phyloP scores from a whole-genome alignment of 495 filamentous ascomycete genomes.

The Podospora pseudopauciseta region DNA sequence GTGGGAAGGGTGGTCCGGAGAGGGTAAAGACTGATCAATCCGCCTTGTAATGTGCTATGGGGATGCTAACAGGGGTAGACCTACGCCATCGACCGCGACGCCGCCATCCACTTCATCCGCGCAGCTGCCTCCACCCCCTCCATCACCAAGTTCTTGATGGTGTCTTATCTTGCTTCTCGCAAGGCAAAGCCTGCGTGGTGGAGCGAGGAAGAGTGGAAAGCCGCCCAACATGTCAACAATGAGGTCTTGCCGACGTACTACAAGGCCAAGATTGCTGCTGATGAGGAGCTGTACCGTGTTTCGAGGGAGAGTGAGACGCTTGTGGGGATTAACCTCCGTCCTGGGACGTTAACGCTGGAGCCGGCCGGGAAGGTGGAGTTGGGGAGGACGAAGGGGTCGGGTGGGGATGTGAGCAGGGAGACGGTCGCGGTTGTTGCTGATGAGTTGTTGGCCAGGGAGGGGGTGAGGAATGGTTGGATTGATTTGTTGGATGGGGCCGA shows the following conservation, averaged over 20 bases:
- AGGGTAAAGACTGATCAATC: conserved; percentile 33
- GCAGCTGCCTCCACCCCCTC: conserved; percentile 55
- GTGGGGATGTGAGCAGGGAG: conserved; percentile 57
- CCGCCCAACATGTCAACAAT: conserved; percentile 48
- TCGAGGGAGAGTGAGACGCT: conserved; percentile 43
- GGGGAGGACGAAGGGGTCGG: conserved; percentile 54
- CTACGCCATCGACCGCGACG: conserved; percentile 59
- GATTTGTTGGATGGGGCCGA: conserved; percentile 55
- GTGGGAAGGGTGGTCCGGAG: conserved; percentile 66
- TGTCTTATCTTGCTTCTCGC: conserved; percentile 64
- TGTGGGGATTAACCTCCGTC: conserved; percentile 65
- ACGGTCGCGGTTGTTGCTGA: conserved; percentile 69
- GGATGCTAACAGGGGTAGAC: conserved; percentile 26
- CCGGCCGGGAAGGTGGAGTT: conserved; percentile 60
- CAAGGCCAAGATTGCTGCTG: conserved; percentile 70
- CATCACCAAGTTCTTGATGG: conserved; percentile 69
- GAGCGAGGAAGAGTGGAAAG: conserved; percentile 55
- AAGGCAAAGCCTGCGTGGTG: conserved; percentile 62
- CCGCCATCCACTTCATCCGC: conserved; percentile 66
- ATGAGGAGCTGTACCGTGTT: conserved; percentile 64
- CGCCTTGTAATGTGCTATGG: conserved; percentile 3
- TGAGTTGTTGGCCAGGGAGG: conserved; percentile 57
- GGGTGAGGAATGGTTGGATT: conserved; percentile 44
- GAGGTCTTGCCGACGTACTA: conserved; percentile 61
- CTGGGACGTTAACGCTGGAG: conserved; percentile 59